Evolutionary conservation across 2,329 filamentous ascomycete genomes (phyloP), one percentile per base, ranked within the genome.

Genomic region (Colletotrichum tabaci): DNA sequence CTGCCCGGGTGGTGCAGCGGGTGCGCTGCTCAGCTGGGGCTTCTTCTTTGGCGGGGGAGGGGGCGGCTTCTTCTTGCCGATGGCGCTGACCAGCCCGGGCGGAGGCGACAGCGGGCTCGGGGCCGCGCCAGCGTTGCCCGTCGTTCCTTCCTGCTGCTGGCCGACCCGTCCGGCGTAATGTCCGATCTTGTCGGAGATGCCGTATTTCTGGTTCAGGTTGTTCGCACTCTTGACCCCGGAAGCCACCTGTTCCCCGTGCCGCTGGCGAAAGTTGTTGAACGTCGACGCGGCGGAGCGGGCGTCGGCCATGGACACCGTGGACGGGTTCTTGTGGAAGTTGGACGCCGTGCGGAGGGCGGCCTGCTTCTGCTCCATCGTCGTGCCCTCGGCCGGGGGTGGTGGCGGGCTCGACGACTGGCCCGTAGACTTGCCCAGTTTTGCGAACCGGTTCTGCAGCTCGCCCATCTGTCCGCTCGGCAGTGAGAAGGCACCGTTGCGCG

Each of bases 371-470:
- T 88, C 87, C 84, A 88, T 91, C 0, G 90, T 88, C 3, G 91
- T 91, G 21, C 90, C 90, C 71, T 86, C 82, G 16, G 76, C 73
- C 7, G 53, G 53, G 9, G 80, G 82, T 35, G 80, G 82, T 35
- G 81, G 74, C 5, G 76, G 66, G 0, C 78, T 73, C 6, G 81
- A 76, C 9, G 78, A 74, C 3, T 72, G 61, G 9, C 53, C 49
- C 75, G 80, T 74, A 5, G 81, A 75, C 5, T 83, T 84, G 49
- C 82, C 84, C 75, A 90, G 82, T 71, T 84, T 86, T 38, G 87
- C 85, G 80, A 94, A 94, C 44, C 91, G 88, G 30, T 89, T 89
- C 77, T 94, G 92, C 0, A 96, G 83, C 77, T 93, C 91, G 74
- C 86, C 89, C 68, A 94, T 81, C 55, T 91, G 90, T 42, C 82